These are phyloP conservation scores for Colletotrichum sp. DNA, from an alignment of 2,329 filamentous ascomycete species.

Conservation along the genomic window DNA sequence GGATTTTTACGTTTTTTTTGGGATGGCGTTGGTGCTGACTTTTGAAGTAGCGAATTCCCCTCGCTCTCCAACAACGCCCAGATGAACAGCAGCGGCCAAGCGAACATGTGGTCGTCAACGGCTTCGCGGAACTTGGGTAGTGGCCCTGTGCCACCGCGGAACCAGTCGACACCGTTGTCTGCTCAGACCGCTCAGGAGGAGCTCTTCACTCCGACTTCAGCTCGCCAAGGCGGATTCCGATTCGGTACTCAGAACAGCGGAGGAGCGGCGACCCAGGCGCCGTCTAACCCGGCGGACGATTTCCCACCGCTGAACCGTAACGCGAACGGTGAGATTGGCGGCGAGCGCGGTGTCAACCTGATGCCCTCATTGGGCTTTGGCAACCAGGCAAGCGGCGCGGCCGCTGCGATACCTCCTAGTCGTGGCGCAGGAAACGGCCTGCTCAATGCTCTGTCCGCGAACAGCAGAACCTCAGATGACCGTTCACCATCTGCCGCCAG, in stretches of 20 bases:
- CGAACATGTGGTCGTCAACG: constrained; percentile 60
- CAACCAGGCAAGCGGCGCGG: constrained; percentile 43
- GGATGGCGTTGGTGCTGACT: constrained; percentile 26
- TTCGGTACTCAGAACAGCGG: constrained; percentile 51
- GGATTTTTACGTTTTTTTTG: neutral
- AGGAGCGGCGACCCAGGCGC: constrained; percentile 49
- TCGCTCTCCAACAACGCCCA: constrained; percentile 68
- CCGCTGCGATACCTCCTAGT: constrained; percentile 36
- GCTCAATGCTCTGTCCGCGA: constrained; percentile 68
- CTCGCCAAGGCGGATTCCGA: constrained; percentile 55
- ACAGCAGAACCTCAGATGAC: constrained; percentile 53
- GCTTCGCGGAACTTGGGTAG: constrained; percentile 51
- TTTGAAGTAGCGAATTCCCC: constrained; percentile 63
- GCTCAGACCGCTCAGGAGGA: constrained; percentile 58
- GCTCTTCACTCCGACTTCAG: constrained; percentile 48
- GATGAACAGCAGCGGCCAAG: constrained; percentile 51
- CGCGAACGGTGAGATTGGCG: constrained; percentile 61
- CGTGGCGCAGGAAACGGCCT: constrained; percentile 61
- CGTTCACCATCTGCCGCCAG: constrained; percentile 49
- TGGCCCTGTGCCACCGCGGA: constrained; percentile 56
- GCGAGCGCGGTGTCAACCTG: constrained; percentile 56
- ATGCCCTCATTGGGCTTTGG: constrained; percentile 62
- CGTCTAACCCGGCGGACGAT: constrained; percentile 58
- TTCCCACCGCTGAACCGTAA: constrained; percentile 67
- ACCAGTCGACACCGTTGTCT: constrained; percentile 53